These are phyloP conservation scores for Pholiota conissans DNA, from an alignment of 768 basidiomycete species.

Conservation along the genomic window DNA sequence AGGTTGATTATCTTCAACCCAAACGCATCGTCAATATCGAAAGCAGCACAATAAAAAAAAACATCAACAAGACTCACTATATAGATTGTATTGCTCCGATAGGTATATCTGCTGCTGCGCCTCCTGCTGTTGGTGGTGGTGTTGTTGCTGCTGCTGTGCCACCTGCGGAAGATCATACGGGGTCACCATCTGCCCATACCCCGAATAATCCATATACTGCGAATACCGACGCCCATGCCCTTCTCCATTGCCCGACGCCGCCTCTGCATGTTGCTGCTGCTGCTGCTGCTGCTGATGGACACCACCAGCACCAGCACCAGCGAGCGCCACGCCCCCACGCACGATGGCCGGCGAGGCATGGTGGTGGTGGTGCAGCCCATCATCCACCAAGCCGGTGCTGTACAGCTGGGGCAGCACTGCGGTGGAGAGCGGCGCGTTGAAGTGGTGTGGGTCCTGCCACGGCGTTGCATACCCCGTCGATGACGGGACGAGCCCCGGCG, in stretches of 20 bases:
- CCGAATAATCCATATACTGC: constrained; percentile 56
- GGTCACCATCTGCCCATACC: constrained; percentile 48
- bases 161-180: constrained; percentile 15
- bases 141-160: constrained; percentile 11
- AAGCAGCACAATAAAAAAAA: neutral
- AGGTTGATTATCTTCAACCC: constrained; percentile 17
- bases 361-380: constrained; percentile 23
- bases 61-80: constrained; percentile 19
- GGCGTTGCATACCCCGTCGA: constrained; percentile 11
- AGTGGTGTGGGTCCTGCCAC: constrained; percentile 28
- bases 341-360: constrained; percentile 18
- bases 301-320: neutral
- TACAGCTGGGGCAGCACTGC: constrained; percentile 75
- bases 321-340: constrained; percentile 10
- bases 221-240: constrained; percentile 34
- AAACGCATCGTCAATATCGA: too few relatives aligned
- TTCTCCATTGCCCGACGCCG: neutral
- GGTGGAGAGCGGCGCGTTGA: constrained; percentile 58
- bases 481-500: neutral
- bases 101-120: constrained; percentile 22
- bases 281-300: too few relatives aligned
- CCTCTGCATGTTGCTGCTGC: too few relatives aligned
- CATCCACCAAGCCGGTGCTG: constrained; percentile 68
- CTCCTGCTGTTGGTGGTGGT: constrained; percentile 11
- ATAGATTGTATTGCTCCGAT: constrained; percentile 23